A percentile compares a stretch with the other conserved stretches of the same genome.
Evolutionary conservation across 164 flowering plant species (phyloP).

Genomic region (Platanus orientalis): DNA sequence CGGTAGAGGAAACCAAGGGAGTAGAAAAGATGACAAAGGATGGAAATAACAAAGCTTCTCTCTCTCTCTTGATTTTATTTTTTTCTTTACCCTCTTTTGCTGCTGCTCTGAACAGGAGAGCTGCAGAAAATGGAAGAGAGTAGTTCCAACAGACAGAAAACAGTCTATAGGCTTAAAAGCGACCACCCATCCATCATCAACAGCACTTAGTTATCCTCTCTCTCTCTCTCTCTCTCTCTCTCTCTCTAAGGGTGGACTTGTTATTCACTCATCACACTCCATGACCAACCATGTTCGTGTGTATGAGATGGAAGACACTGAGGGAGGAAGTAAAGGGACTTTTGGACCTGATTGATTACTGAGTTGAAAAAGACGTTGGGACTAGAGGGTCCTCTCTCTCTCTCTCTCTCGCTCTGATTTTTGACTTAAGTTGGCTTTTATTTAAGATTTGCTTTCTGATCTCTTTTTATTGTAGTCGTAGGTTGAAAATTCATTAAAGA

Average conservation of each 20-base stretch:
- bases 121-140: conserved; percentile 30
- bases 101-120: conserved; percentile 18
- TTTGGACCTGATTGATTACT: conserved; percentile 21
- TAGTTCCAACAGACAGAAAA: conserved; percentile 8
- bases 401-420: background rate
- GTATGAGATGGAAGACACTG: conserved; percentile 1
- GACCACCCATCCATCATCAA: conserved; percentile 29
- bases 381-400: background rate
- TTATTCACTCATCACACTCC: conserved; percentile 5
- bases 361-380: conserved; percentile 31
- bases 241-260: background rate
- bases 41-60: conserved; percentile 9
- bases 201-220: background rate
- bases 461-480: background rate
- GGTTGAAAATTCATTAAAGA: too few species aligned
- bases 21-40: conserved; percentile 3
- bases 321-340: conserved; percentile 19
- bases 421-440: background rate
- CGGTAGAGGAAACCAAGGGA: too few species aligned
- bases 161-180: conserved; percentile 22
- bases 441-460: conserved; percentile 1
- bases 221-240: too few species aligned
- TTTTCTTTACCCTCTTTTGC: background rate
- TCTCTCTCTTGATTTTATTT: conserved; percentile 2
- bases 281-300: background rate